Base-by-base conservation (phyloP, 2,329 filamentous ascomycete genomes). In the Coniosporium tulheliwenetii region DNA sequence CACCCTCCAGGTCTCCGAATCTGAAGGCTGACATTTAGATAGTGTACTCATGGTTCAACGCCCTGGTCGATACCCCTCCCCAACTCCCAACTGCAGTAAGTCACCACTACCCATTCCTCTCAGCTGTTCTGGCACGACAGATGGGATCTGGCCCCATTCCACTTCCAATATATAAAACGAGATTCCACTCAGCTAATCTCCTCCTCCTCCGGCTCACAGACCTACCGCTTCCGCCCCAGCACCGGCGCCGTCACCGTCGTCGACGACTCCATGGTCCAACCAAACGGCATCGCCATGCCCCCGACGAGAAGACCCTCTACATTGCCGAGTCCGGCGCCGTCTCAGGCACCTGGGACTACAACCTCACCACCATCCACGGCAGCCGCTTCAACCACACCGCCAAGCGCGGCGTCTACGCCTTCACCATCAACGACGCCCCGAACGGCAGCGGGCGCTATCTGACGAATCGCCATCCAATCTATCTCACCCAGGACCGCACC, bases 231-330 rank as follows among this genome's bases (percentile, higher is more conserved):
- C 46, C 52, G 55, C 15, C 15, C 62, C 1, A 41, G 39, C 2
- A 66, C 64, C 0, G 63, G 63, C 5, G 55, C 54, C 5, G 56
- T 66, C 4, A 49, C 50, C 2, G 57, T 65, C 2, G 56, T 67
- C 12, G 64, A 64, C 2, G 58, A 62, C 44, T 57, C 53, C 10
- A 57, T 67, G 39, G 47, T 50, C n/a, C 55, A 65, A 36, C 57
- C 59, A 16, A 69, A 69, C 43, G 65, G 66, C 5, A 57, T 69
- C 7, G 63, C 62, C 15, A 60, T 69, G 40, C 53, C 3, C 64
- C 64, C 0, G 62, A 67, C 41, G 47, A 57, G 15, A 62, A 61
- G 33, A 60, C 58, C 5, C 47, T 69, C 12, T 69, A 69, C 43
- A 60, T 70, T 13, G 58, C 57, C 37, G 65, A 68, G 45, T 65